Conservation (phyloP, 495 filamentous ascomycete genomes). For the Aspergillus kassunensis region DNA sequence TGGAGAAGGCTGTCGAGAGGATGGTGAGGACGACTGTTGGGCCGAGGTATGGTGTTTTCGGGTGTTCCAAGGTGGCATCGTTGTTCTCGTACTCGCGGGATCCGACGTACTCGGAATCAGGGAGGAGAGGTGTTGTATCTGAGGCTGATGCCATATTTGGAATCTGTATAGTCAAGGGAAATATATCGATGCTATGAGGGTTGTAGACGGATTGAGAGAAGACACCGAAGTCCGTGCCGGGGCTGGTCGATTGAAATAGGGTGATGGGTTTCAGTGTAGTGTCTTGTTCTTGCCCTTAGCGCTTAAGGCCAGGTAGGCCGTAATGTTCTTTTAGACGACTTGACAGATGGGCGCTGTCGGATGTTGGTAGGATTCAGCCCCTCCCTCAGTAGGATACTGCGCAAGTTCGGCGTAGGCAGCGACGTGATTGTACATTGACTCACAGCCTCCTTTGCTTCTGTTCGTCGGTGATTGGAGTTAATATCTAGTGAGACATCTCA, state of each 20-base stretch:
- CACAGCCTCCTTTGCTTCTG: not conserved
- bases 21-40: not conserved
- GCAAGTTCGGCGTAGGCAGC: not conserved
- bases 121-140: conserved; percentile 6
- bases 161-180: not conserved
- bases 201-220: not conserved
- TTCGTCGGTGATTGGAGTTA: not conserved
- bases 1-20: not conserved
- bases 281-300: not conserved
- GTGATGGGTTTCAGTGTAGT: not conserved
- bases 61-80: not conserved
- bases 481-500: not conserved
- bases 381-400: too few species aligned
- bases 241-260: not conserved
- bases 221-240: not conserved
- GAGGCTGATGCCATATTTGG: not conserved
- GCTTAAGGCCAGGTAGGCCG: too few species aligned
- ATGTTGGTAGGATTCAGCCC: not conserved
- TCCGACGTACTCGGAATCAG: not conserved
- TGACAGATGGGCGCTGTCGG: too few species aligned
- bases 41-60: not conserved
- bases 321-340: too few species aligned
- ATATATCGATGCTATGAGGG: not conserved
- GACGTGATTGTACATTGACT: too few species aligned
- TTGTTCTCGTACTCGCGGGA: not conserved